A percentile compares a stretch with the other conserved stretches of the same genome.
Conservation (phyloP, 768 basidiomycete genomes). For the Daedaleopsis nitida region DNA sequence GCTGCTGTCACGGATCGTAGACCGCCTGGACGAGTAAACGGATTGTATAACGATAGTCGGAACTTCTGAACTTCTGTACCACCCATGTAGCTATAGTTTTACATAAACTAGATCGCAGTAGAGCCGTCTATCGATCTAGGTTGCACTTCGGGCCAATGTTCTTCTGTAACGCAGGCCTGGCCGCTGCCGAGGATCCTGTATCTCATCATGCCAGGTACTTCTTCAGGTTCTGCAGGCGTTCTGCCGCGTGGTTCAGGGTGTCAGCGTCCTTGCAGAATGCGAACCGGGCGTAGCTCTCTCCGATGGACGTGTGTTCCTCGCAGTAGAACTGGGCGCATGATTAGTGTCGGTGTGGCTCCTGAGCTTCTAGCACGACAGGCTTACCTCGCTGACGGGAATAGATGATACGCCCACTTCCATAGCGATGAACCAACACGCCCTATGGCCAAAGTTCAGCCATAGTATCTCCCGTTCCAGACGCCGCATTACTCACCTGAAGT, state of each 20-base stretch:
- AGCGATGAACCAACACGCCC: constrained; percentile 96
- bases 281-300: constrained; percentile 86
- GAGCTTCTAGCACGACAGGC: constrained; percentile 21
- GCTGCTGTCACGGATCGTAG: constrained; percentile 71
- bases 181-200: constrained; percentile 16
- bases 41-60: background rate
- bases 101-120: background rate
- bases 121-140: background rate
- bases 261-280: constrained; percentile 96
- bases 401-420: constrained; percentile 88
- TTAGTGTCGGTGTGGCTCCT: background rate
- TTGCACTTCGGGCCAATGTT: background rate
- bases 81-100: background rate
- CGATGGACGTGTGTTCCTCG: constrained; percentile 80
- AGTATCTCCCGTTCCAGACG: background rate
- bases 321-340: constrained; percentile 76
- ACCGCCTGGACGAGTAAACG: constrained; percentile 40
- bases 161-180: constrained; percentile 4
- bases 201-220: constrained; percentile 50
- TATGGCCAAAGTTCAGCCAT: constrained; percentile 34
- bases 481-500: constrained; percentile 66
- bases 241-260: constrained; percentile 79
- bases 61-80: background rate
- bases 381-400: constrained; percentile 93
- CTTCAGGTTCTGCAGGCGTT: constrained; percentile 74